Evolutionary conservation across 257 asterid genomes (phyloP), one percentile per base, ranked within the genome.

Genomic region (Plantago major): DNA sequence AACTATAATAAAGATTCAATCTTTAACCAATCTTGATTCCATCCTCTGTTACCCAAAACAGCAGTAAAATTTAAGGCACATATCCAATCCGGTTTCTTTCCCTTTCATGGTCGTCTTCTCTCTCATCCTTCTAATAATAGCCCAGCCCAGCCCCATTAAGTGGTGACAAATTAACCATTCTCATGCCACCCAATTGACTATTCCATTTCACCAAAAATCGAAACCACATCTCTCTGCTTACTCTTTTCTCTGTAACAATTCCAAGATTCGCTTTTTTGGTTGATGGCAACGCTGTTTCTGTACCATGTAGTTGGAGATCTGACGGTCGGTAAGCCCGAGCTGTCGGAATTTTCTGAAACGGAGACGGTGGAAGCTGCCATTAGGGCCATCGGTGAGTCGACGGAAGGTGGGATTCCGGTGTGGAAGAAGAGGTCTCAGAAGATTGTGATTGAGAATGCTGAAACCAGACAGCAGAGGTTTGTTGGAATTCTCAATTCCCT

Each of bases 251-350:
- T 33, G 40, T 33, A 4, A 0, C 16, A 19, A 10, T 54, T 26
- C n/a, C 10, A 9, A 28, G 26, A 22, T 33, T 47, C 9, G 5
- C 13, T 47, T 47, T 7, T 47, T 7, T 3, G 15, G 5, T 40
- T 3, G 9, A 92, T 93, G 99, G 94, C 95, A 9, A 84, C 99
- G 44, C 82, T 93, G 75, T 89, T 93, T 67, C 68, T 93, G 65
- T 82, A 84, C 81, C 99, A 93, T 72, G 99, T 93, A 13, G 96
- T 89, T 12, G 99, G 99, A 67, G 99, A 93, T 89, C 91, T 93
- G 74, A 93, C 99, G 7, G 97, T 93, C 65, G 99, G 97, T 62
- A 93, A 93, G 78, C 97, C 99, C 2, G 97, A 93, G 76, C 74
- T 93, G 54, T 82, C 82, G 48, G 99, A 93, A 71, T 93, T 93